Conservation (phyloP, 768 basidiomycete genomes). For the Amylocystis lapponica region DNA sequence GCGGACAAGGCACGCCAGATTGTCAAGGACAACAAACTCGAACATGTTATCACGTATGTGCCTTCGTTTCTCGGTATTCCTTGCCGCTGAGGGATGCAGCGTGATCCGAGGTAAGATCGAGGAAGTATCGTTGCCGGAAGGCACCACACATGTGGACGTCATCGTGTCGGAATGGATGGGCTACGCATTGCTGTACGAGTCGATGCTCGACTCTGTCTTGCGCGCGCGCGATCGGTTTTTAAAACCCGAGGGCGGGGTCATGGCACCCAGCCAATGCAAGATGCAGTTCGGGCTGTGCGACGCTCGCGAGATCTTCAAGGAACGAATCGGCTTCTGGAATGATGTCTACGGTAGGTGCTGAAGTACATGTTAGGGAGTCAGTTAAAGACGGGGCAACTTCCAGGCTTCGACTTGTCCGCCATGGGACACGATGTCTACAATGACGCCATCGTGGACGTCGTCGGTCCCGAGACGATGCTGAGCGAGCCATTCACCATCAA, state of each 20-base stretch:
- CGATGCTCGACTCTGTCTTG: conserved; percentile 95
- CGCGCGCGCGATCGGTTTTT: conserved; percentile 85
- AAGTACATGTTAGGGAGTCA: too few species aligned
- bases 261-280: conserved; percentile 87
- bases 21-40: conserved; percentile 46
- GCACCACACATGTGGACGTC: conserved; percentile 76
- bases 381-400: background rate
- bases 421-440: conserved; percentile 75
- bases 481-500: conserved; percentile 63
- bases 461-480: conserved; percentile 56
- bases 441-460: conserved; percentile 82
- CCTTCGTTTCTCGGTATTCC: background rate
- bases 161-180: conserved; percentile 99
- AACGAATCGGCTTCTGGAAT: conserved; percentile 85
- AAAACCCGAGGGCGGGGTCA: conserved; percentile 58
- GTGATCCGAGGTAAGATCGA: conserved; percentile 92
- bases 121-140: conserved; percentile 72
- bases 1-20: conserved; percentile 44
- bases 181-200: conserved; percentile 87
- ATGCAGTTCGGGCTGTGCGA: conserved; percentile 85
- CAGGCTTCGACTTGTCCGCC: conserved; percentile 83
- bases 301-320: conserved; percentile 66
- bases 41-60: conserved; percentile 58
- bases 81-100: conserved; percentile 24
- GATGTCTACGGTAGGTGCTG: conserved; percentile 74